Evolutionary conservation across 2,329 filamentous ascomycete genomes (phyloP), one percentile per base, ranked within the genome.

Genomic region (Ophiosphaerella narmari): DNA sequence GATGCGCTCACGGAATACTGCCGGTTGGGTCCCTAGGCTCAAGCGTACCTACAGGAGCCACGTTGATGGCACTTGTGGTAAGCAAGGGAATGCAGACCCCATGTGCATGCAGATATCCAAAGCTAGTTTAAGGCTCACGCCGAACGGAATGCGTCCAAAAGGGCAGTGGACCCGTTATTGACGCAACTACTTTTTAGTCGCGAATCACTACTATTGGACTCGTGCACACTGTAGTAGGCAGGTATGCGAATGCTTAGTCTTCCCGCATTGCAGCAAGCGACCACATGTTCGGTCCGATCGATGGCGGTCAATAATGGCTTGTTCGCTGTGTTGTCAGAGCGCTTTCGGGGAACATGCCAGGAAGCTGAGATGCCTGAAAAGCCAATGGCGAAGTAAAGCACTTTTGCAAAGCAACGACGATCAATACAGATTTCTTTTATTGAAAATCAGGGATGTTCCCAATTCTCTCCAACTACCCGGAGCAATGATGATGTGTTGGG

Each of bases 1-100:
- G 50, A 62, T 52, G 61, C 54, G 38, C 39, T 45, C 41, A 55
- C 62, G 67, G 67, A 70, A 67, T 49, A 52, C 59, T 63, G 54
- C 67, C 65, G 65, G 64, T 68, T 67, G 66, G 65, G 55, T 47
- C 39, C 51, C 18, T 26, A 34, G 46, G 18, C 21, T 34, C 23
- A 43, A 43, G 21, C 23, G 50, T 57, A 54, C 50, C 53, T 59
- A 52, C 48, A 56, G 61, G 61, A 61, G 57, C 58, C 57, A 65
- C 60, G 63, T 65, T 38, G 34, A 29, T 8, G n/a, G 14, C 21
- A 21, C 18, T 21, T 21, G 42, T 31, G 42, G 24, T 41, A 13
- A 41, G 24, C 7, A 12, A 34, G 24, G 24, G 12, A 11, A 7
- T 23, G 6, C 21, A 29, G 18, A 39, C 23, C 18, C 36, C 16